Conservation (phyloP, 257 asterid genomes). For the Solanum gandarillasii region DNA sequence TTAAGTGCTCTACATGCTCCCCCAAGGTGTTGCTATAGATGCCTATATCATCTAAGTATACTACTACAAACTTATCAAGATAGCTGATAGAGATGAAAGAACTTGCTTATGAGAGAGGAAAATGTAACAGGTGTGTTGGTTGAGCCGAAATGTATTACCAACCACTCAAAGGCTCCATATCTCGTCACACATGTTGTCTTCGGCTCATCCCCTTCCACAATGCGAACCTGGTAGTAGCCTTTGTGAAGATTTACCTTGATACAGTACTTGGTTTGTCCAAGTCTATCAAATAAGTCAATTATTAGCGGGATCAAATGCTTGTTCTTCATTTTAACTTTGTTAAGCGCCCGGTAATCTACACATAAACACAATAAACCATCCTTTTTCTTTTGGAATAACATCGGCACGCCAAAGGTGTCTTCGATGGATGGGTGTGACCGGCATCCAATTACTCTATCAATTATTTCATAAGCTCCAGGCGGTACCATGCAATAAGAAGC, state of each 20-base stretch:
- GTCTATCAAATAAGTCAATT: background rate
- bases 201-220: background rate
- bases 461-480: background rate
- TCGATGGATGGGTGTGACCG: background rate
- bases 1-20: background rate
- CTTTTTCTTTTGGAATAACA: background rate
- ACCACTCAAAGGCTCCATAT: background rate
- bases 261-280: background rate
- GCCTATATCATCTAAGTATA: background rate
- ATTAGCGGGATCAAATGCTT: background rate
- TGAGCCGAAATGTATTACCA: background rate
- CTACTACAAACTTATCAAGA: background rate
- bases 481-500: background rate
- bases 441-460: background rate
- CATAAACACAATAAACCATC: background rate
- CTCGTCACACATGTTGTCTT: background rate
- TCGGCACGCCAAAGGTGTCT: background rate
- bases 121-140: background rate
- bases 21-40: background rate
- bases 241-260: background rate
- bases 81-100: background rate
- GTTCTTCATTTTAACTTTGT: background rate
- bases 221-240: background rate
- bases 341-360: background rate
- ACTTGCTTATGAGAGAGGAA: background rate